phyloP scores from a whole-genome alignment of 768 basidiomycete genomes.

The Boletus eberwhitei region DNA sequence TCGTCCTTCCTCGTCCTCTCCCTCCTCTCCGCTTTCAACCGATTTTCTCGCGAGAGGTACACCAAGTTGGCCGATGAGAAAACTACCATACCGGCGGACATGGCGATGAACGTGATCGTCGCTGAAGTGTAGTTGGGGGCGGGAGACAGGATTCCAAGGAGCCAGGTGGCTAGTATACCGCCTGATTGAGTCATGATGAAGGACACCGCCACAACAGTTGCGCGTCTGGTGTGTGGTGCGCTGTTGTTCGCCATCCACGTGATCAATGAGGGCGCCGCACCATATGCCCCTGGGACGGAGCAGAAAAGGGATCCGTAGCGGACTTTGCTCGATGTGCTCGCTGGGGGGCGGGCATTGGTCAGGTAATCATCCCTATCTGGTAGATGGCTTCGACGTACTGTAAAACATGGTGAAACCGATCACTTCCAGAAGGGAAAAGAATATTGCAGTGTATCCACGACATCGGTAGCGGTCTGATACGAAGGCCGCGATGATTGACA shows the following conservation, averaged over 20 bases:
- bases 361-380: neutral
- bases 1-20: constrained; percentile 29
- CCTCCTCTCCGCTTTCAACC: constrained; percentile 41
- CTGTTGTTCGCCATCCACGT: constrained; percentile 65
- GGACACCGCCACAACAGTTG: constrained; percentile 55
- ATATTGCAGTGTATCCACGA: constrained; percentile 46
- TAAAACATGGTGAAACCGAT: constrained; percentile 56
- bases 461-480: constrained; percentile 53
- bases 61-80: constrained; percentile 37
- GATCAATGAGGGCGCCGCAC: constrained; percentile 48
- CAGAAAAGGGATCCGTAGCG: constrained; percentile 60
- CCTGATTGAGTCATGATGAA: constrained; percentile 56
- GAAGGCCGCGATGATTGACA: constrained; percentile 38
- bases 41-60: constrained; percentile 45
- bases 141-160: constrained; percentile 48
- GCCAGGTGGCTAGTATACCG: constrained; percentile 61
- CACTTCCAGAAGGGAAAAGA: constrained; percentile 41
- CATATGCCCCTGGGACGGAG: constrained; percentile 49
- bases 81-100: constrained; percentile 40
- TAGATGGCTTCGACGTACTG: constrained; percentile 31
- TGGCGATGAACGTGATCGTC: constrained; percentile 34
- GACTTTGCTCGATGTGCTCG: constrained; percentile 32
- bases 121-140: constrained; percentile 50
- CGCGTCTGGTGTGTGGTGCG: constrained; percentile 52
- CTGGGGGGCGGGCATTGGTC: constrained; percentile 4